Base-by-base conservation (phyloP, 2,329 filamentous ascomycete species). In the Exophiala spinifera region DNA sequence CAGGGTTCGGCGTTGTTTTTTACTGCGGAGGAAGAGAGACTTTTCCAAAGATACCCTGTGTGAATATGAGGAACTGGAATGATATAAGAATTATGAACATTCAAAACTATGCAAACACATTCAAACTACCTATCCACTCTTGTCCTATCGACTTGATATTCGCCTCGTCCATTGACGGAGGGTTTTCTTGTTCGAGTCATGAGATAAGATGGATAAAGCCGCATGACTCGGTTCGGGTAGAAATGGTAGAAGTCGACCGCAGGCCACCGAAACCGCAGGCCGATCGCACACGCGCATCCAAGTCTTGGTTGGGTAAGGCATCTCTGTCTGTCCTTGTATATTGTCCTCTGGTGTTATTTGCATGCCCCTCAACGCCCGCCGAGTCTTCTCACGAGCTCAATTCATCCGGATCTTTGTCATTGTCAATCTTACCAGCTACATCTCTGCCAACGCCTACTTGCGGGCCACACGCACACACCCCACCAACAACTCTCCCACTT, bases 361-460 rank as follows among this genome's bases (percentile, higher is more conserved):
- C 20, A 60, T 60, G 57, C 57, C 57, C 25, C 36, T 55, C 28
- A 55, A 57, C 23, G 45, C 42, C 28, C 57, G 55, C 37, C 42
- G 42, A 44, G 43, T 57, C 39, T 61, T 63, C 46, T 61, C 59
- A 31, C 59, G 59, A 10, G 51, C 58, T 2, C 60, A 62, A 20
- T 58, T 67, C 65, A 65, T 74, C 67, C 21, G 65, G 45, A 63
- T 75, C 67, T 64, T 64, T 37, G 51, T 63, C 44, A 63, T 64
- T 17, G 62, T 64, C 36, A 59, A 63, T 47, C 57, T 64, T 17
- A 61, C 59, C 10, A 55, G 59, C 25, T 64, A 53, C 52, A 50
- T 60, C 13, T 55, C 44, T 21, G 51, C 51, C 20, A 53, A 39
- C 17, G 51, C 57, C 20, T 60, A 57, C 39, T 37, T 59, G 19